Evolutionary conservation across 495 filamentous ascomycete genomes (phyloP).

Genomic region (Terfezia boudieri): DNA sequence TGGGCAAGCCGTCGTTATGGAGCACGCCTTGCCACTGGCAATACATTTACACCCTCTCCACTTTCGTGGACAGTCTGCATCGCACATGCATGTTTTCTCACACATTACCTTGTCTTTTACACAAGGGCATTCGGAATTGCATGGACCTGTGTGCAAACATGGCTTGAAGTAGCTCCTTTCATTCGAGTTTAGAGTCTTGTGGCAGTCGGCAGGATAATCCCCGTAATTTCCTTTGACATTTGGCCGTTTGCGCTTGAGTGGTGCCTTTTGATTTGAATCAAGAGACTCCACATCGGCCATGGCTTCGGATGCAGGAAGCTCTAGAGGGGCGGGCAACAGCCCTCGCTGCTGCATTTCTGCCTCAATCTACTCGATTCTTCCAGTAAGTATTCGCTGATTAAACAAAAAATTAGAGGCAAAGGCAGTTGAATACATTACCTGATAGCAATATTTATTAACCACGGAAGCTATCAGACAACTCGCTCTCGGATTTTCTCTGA

Average conservation of each 20-base stretch:
- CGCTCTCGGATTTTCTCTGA: conserved; percentile 14
- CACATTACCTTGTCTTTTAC: conserved; percentile 30
- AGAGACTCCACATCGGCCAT: too few species aligned
- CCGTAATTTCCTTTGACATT: conserved; percentile 6
- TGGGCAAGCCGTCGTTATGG: conserved; percentile 29
- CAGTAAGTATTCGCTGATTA: too few species aligned
- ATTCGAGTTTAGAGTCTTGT: conserved; percentile 15
- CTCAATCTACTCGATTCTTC: too few species aligned
- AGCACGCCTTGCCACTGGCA: conserved; percentile 28
- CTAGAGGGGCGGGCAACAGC: too few species aligned
- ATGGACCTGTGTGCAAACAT: conserved; percentile 14
- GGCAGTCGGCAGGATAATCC: conserved; percentile 13
- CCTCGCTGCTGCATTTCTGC: too few species aligned
- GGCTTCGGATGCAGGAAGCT: too few species aligned
- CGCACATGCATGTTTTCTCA: conserved; percentile 43
- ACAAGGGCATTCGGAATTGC: conserved; percentile 13
- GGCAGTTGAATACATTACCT: conserved; percentile 5
- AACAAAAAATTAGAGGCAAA: too few species aligned
- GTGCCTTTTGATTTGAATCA: background rate
- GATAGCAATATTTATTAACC: conserved; percentile 13
- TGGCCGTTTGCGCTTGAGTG: conserved; percentile 14
- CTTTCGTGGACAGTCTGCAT: conserved; percentile 33
- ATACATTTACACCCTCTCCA: conserved; percentile 46
- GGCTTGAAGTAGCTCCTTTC: conserved; percentile 14
- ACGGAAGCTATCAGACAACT: conserved; percentile 12